Evolutionary conservation across 805 yeast species (phyloP), one percentile per base, ranked within the genome.

Genomic region (Candida verbasci): DNA sequence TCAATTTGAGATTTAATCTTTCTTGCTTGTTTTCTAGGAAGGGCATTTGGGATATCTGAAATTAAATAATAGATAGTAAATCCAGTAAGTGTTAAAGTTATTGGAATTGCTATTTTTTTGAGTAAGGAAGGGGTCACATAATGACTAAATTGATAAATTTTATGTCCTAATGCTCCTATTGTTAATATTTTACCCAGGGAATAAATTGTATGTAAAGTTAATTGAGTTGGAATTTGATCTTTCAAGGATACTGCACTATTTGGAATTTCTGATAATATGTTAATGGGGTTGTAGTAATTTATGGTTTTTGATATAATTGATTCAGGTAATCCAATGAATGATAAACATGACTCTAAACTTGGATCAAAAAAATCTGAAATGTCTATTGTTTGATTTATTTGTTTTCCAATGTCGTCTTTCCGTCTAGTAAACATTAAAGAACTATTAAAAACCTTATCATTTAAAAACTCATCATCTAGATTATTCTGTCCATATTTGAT

Each of bases 41-140:
- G 78, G 0, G 97, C 95, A 48, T 82, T 76, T 2, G 97, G 97
- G 10, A 94, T 77, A 56, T 93, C 97, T 41, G 71, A 68, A 14
- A 87, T 63, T 39, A 88, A 55, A 49, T 85, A 87, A 27, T 78
- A 76, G 0, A 74, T 61, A 0, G 82, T 69, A 10, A 77, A 65
- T 1, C 77, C 71, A 4, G 76, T 62, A 1, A 73, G 71, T 7
- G 77, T 68, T 2, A 78, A 45, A 1, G 72, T 40, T 0, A 77
- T 31, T 0, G 94, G 89, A 0, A 74, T 55, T 0, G 74, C 69
- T n/a, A 82, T 53, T 29, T 65, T 68, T 39, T 62, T 68, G 17
- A 77, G 38, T 44, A 56, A 65, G 43, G 50, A 57, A 38, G 50
- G 73, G 28, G 38, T 73, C 53, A 61, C 53, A 48, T 38, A 58